Conservation (phyloP, 106 monocot genomes). For the Gastrodia elata region DNA sequence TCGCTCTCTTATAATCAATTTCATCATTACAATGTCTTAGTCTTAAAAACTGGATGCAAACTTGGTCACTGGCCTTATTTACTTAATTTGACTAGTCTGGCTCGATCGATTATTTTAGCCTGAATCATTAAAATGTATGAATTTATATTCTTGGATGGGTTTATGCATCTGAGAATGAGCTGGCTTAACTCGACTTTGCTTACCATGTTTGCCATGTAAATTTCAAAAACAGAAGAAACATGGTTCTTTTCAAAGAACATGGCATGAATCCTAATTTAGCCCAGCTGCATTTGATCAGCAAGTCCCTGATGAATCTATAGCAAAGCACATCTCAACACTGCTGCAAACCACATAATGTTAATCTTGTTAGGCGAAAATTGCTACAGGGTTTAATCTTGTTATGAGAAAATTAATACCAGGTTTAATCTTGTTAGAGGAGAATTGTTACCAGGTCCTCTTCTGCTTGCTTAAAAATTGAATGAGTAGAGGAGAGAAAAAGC, state of each 20-base stretch:
- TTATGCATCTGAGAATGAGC: not conserved
- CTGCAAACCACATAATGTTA: too few species aligned
- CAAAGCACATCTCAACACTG: too few species aligned
- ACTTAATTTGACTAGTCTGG: not conserved
- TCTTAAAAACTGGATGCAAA: not conserved
- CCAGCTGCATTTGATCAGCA: not conserved
- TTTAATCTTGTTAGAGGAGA: too few species aligned
- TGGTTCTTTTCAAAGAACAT: not conserved
- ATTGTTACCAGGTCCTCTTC: too few species aligned
- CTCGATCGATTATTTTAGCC: not conserved
- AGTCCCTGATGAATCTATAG: too few species aligned
- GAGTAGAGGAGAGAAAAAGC: too few species aligned
- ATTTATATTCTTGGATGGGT: not conserved
- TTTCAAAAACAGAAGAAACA: not conserved
- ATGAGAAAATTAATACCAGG: too few species aligned
- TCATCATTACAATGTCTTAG: not conserved
- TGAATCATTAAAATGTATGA: not conserved
- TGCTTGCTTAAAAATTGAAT: too few species aligned
- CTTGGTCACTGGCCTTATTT: not conserved
- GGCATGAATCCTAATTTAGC: not conserved
- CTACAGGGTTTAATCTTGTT: too few species aligned
- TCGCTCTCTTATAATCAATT: not conserved
- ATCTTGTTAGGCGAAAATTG: too few species aligned
- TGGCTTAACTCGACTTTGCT: not conserved
- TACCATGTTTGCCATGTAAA: not conserved